phyloP scores from a whole-genome alignment of 768 basidiomycete genomes.

The Russula ochroleuca region DNA sequence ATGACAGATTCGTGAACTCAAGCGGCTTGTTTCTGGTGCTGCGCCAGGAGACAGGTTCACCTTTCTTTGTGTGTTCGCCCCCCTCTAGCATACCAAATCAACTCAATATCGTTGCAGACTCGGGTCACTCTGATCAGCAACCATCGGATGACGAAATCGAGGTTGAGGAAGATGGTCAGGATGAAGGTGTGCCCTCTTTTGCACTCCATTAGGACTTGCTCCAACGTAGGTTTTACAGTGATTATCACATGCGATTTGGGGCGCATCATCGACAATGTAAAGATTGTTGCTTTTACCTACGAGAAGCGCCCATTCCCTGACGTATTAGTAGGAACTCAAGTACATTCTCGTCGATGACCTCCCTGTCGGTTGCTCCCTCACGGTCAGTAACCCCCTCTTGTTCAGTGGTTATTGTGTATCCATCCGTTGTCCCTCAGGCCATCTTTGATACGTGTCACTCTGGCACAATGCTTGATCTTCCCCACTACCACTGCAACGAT shows the following conservation, averaged over 20 bases:
- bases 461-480: conserved; percentile 30
- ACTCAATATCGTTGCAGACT: conserved; percentile 18
- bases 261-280: conserved; percentile 31
- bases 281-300: not conserved
- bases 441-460: conserved; percentile 31
- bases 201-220: no score
- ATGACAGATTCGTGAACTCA: conserved; percentile 25
- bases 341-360: conserved; percentile 21
- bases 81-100: not conserved
- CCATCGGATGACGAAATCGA: not conserved
- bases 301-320: not conserved
- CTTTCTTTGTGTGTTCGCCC: conserved; percentile 30
- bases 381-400: conserved; percentile 6
- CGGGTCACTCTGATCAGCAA: conserved; percentile 31
- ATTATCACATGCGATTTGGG: conserved; percentile 19
- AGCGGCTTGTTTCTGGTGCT: conserved; percentile 24
- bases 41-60: conserved; percentile 29
- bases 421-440: conserved; percentile 17
- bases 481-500: conserved; percentile 29
- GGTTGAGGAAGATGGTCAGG: conserved; percentile 29
- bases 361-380: conserved; percentile 21
- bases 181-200: conserved; percentile 27
- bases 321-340: conserved; percentile 13
- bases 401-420: not conserved
- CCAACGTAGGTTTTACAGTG: not conserved